Evolutionary conservation across 2,329 filamentous ascomycete genomes (phyloP).

Genomic region (Penicillium fuscoglaucum): DNA sequence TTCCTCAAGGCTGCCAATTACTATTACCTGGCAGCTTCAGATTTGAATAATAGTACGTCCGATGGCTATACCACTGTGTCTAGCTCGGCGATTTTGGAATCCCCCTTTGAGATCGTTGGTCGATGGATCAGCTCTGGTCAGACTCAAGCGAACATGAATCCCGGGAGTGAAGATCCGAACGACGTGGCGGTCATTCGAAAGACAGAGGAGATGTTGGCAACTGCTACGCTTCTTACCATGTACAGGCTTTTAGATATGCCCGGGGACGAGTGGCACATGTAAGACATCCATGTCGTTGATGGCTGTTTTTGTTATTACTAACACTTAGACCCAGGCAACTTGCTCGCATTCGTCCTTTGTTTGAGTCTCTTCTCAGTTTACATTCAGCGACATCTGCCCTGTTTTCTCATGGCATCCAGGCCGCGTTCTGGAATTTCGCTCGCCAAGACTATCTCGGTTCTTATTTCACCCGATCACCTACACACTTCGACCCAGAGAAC

Average conservation of each 20-base stretch:
- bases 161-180: slow-evolving; percentile 9
- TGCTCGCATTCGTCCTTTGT: slow-evolving; percentile 59
- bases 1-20: slow-evolving; percentile 61
- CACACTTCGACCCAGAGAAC: slow-evolving; percentile 59
- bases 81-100: slow-evolving; percentile 32
- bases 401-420: slow-evolving; percentile 54
- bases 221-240: slow-evolving; percentile 61
- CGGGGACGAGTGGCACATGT: slow-evolving; percentile 58
- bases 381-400: slow-evolving; percentile 15
- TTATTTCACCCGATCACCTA: slow-evolving; percentile 59
- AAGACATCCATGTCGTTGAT: slow-evolving; percentile 11
- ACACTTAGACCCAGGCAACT: slow-evolving; percentile 51
- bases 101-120: slow-evolving; percentile 32
- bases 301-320: slow-evolving; percentile 2
- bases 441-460: slow-evolving; percentile 62
- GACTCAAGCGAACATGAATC: slow-evolving; percentile 9
- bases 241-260: slow-evolving; percentile 65
- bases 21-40: slow-evolving; percentile 59
- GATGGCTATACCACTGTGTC: slow-evolving; percentile 33
- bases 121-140: slow-evolving; percentile 26
- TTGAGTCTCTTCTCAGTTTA: slow-evolving; percentile 47
- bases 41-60: slow-evolving; percentile 44
- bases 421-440: slow-evolving; percentile 65
- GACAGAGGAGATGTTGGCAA: slow-evolving; percentile 60
- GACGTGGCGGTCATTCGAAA: slow-evolving; percentile 40